Evolutionary conservation across 2,329 filamentous ascomycete species (phyloP).

Genomic region (Diplodia corticola): DNA sequence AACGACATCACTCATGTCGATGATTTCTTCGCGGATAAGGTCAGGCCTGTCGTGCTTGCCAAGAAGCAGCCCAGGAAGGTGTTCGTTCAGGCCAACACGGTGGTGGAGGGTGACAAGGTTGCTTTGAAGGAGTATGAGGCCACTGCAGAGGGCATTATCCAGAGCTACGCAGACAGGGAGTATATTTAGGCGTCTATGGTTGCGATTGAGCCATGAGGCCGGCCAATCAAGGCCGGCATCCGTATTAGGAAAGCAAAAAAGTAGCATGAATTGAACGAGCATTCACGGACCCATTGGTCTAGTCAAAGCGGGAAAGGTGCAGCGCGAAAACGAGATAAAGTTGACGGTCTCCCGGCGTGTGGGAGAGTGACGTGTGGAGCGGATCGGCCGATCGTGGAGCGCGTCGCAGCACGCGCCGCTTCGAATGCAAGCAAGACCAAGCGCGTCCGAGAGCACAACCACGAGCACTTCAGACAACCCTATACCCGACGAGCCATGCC

Average conservation of each 20-base stretch:
- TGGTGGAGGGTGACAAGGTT: slow-evolving; percentile 66
- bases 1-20: slow-evolving; percentile 80
- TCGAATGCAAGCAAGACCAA: neutral
- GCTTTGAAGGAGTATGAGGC: slow-evolving; percentile 83
- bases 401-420: slow-evolving; percentile 6
- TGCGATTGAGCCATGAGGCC: neutral
- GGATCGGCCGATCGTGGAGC: slow-evolving; percentile 17
- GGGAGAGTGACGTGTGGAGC: slow-evolving; percentile 4
- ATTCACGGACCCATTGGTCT: neutral
- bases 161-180: slow-evolving; percentile 40
- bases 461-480: neutral
- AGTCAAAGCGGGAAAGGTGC: slow-evolving; percentile 5
- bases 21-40: slow-evolving; percentile 79
- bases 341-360: neutral
- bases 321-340: neutral
- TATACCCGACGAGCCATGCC: slow-evolving; percentile 12
- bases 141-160: slow-evolving; percentile 69
- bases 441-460: neutral
- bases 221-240: neutral
- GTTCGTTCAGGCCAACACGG: slow-evolving; percentile 92
- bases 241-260: slow-evolving; percentile 2
- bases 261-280: neutral
- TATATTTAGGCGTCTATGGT: slow-evolving; percentile 32
- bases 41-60: slow-evolving; percentile 71
- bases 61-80: slow-evolving; percentile 85